Evolutionary conservation across 352 stramenopile species (phyloP).

Genomic region (Phytopythium montanum): DNA sequence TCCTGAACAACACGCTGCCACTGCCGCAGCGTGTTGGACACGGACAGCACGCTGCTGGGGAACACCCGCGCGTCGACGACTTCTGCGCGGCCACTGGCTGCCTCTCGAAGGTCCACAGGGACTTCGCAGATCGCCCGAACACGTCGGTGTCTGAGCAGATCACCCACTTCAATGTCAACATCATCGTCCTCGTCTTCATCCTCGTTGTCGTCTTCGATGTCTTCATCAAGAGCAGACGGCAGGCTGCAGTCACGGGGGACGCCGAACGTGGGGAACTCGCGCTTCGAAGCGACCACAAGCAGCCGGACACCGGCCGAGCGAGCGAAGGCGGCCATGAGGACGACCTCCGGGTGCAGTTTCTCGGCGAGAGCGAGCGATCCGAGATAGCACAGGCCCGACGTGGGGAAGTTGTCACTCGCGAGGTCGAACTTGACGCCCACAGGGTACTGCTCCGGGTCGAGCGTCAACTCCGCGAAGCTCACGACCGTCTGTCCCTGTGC

Average conservation of each 20-base stretch:
- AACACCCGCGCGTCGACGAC: slow-evolving; percentile 35
- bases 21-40: slow-evolving; percentile 48
- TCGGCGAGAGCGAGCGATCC: slow-evolving; percentile 45
- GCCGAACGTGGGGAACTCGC: slow-evolving; percentile 12
- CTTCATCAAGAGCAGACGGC: slow-evolving; percentile 1
- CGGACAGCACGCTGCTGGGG: slow-evolving; percentile 33
- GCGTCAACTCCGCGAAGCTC: slow-evolving; percentile 47
- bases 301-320: slow-evolving; percentile 34
- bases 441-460: slow-evolving; percentile 36
- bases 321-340: slow-evolving; percentile 43
- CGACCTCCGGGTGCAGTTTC: slow-evolving; percentile 48
- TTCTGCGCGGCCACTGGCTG: slow-evolving; percentile 26
- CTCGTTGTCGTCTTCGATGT: slow-evolving; percentile 14
- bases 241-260: neutral
- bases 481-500: slow-evolving; percentile 40
- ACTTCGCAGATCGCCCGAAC: slow-evolving; percentile 29
- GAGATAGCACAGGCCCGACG: slow-evolving; percentile 52
- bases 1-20: slow-evolving; percentile 42
- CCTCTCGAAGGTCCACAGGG: slow-evolving; percentile 31
- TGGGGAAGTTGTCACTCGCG: slow-evolving; percentile 48
- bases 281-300: slow-evolving; percentile 19
- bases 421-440: slow-evolving; percentile 55
- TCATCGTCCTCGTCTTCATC: slow-evolving; percentile 11
- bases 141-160: slow-evolving; percentile 6
- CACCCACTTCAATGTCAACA: neutral